Evolutionary conservation across 345 rosid genomes (phyloP).

Genomic region (Eucalyptus polyanthemos): DNA sequence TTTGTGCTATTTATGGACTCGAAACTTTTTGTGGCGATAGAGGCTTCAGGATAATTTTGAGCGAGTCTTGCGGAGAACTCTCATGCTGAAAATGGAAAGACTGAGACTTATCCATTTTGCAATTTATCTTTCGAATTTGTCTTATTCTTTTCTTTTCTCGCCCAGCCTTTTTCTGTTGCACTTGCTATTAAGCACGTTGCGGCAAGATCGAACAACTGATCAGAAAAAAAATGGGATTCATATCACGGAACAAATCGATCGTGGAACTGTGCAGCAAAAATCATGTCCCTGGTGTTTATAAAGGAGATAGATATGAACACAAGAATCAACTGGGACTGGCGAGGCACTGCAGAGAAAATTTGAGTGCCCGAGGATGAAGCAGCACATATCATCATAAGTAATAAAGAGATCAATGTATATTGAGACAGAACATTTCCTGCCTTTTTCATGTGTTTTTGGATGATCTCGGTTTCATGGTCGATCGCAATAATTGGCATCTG

Average conservation of each 20-base stretch:
- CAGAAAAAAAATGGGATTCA: not conserved
- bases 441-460: not conserved
- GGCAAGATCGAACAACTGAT: not conserved
- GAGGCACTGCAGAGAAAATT: not conserved
- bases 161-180: not conserved
- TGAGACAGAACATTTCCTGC: rapidly evolving
- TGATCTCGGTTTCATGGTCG: not conserved
- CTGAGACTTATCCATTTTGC: not conserved
- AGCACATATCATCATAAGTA: not conserved
- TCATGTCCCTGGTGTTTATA: not conserved
- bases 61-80: not conserved
- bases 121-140: not conserved
- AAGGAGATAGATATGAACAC: not conserved
- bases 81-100: not conserved
- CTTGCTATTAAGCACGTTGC: not conserved
- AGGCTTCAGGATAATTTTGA: not conserved
- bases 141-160: not conserved
- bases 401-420: not conserved
- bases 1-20: not conserved
- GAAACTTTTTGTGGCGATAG: not conserved
- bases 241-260: not conserved
- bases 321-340: not conserved
- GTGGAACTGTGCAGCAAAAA: not conserved
- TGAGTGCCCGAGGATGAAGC: rapidly evolving
- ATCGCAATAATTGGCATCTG: not conserved